Evolutionary conservation across 2,329 filamentous ascomycete genomes (phyloP).

Genomic region (Talaromyces sp.): DNA sequence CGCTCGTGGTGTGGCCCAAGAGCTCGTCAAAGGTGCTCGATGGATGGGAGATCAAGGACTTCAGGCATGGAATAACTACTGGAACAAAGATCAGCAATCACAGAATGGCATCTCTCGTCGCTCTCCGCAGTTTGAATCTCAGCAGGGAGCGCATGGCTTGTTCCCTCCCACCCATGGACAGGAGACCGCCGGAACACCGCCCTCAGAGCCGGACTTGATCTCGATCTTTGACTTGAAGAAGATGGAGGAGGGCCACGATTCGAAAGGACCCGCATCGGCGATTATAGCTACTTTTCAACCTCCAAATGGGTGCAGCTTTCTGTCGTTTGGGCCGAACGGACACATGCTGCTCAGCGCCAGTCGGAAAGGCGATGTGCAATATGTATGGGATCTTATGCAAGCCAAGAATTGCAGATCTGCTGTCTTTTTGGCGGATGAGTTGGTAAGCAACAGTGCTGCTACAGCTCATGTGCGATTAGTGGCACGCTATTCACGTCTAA

Average conservation of each 20-base stretch:
- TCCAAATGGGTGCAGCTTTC: slow-evolving; percentile 49
- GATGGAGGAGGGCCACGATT: slow-evolving; percentile 40
- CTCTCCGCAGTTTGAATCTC: slow-evolving; percentile 30
- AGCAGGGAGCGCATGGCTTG: slow-evolving; percentile 32
- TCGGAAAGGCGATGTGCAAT: slow-evolving; percentile 49
- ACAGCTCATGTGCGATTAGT: slow-evolving; percentile 67
- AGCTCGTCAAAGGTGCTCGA: slow-evolving; percentile 47
- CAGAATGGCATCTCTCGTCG: slow-evolving; percentile 30
- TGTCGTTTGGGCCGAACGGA: slow-evolving; percentile 49
- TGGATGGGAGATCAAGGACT: slow-evolving; percentile 51
- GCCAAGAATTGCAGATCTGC: slow-evolving; percentile 42
- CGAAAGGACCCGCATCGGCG: slow-evolving; percentile 32
- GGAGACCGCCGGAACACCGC: slow-evolving; percentile 34
- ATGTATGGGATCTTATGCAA: slow-evolving; percentile 52
- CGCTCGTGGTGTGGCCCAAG: slow-evolving; percentile 49
- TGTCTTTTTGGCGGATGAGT: slow-evolving; percentile 38
- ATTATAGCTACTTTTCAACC: slow-evolving; percentile 47
- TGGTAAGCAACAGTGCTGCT: slow-evolving; percentile 20
- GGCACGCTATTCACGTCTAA: slow-evolving; percentile 86
- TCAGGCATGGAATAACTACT: slow-evolving; percentile 51
- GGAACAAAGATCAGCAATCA: slow-evolving; percentile 43
- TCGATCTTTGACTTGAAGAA: slow-evolving; percentile 46
- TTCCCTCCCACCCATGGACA: slow-evolving; percentile 48
- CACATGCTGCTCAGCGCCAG: slow-evolving; percentile 48
- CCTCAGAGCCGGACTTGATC: slow-evolving; percentile 44